Evolutionary conservation across 2,329 filamentous ascomycete species (phyloP).

Genomic region (Cercospora berteroae): DNA sequence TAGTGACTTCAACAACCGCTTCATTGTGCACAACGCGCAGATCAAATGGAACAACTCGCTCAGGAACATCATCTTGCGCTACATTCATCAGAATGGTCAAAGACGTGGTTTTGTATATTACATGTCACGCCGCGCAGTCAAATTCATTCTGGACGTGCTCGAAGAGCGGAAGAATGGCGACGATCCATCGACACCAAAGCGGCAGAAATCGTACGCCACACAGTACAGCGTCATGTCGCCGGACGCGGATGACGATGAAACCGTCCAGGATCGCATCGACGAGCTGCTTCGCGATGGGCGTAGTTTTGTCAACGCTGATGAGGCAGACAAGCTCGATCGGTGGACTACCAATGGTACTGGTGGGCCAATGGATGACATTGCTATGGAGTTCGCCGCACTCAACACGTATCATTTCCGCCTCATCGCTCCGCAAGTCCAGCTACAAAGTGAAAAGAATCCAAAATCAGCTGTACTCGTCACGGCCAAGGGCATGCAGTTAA

Average conservation of each 20-base stretch:
- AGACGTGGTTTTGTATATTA: constrained; percentile 96
- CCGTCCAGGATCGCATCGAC: constrained; percentile 80
- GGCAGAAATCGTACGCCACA: constrained; percentile 31
- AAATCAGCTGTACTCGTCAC: constrained; percentile 96
- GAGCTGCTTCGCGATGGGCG: constrained; percentile 81
- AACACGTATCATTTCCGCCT: constrained; percentile 93
- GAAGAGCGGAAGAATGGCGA: constrained; percentile 85
- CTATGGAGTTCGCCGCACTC: constrained; percentile 82
- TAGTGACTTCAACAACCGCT: constrained; percentile 96
- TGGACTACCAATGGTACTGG: constrained; percentile 39
- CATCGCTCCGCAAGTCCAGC: constrained; percentile 94
- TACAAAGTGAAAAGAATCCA: constrained; percentile 97
- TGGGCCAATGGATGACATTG: constrained; percentile 64
- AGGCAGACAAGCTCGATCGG: constrained; percentile 45
- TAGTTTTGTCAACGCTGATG: constrained; percentile 74
- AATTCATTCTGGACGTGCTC: constrained; percentile 96
- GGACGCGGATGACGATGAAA: constrained; percentile 59
- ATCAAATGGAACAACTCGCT: constrained; percentile 98
- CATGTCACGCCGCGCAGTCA: constrained; percentile 89
- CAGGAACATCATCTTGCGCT: constrained; percentile 92
- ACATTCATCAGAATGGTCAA: constrained; percentile 96
- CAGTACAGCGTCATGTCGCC: constrained; percentile 36
- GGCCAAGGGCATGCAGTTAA: constrained; percentile 96
- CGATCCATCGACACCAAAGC: constrained; percentile 27
- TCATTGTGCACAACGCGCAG: constrained; percentile 96